These are phyloP conservation scores for Bocquillonia castaneifolia DNA, from an alignment of 441 rosid species.

Conservation along the genomic window DNA sequence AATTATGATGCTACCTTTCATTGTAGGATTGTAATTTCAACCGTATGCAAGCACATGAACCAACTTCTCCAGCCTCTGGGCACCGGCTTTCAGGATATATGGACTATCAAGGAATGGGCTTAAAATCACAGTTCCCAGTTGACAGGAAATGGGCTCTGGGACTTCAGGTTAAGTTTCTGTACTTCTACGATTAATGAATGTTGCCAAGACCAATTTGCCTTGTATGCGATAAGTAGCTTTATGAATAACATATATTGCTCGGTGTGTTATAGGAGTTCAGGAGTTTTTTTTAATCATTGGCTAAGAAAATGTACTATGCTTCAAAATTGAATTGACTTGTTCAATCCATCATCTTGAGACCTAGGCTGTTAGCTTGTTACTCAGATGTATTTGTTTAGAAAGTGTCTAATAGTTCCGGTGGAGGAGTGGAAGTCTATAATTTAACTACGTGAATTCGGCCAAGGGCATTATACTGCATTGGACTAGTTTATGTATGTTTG, in stretches of 20 bases:
- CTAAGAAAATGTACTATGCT: background rate
- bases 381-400: background rate
- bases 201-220: conserved; percentile 7
- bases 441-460: no score
- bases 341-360: background rate
- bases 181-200: background rate
- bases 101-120: conserved; percentile 67
- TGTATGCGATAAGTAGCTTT: background rate
- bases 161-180: conserved; percentile 62
- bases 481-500: no score
- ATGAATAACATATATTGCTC: background rate
- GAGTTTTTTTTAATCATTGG: background rate
- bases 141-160: conserved; percentile 99
- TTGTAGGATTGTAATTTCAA: conserved; percentile 67
- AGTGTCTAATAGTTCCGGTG: background rate
- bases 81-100: conserved; percentile 54
- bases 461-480: no score
- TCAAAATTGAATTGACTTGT: background rate
- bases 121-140: conserved; percentile 53
- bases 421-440: conserved; percentile 13
- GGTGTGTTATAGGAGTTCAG: background rate
- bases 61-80: conserved; percentile 50
- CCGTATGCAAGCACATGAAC: conserved; percentile 56
- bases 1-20: background rate
- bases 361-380: background rate